Base-by-base conservation (phyloP, 2,329 filamentous ascomycete genomes). In the Colletotrichum caudatum region DNA sequence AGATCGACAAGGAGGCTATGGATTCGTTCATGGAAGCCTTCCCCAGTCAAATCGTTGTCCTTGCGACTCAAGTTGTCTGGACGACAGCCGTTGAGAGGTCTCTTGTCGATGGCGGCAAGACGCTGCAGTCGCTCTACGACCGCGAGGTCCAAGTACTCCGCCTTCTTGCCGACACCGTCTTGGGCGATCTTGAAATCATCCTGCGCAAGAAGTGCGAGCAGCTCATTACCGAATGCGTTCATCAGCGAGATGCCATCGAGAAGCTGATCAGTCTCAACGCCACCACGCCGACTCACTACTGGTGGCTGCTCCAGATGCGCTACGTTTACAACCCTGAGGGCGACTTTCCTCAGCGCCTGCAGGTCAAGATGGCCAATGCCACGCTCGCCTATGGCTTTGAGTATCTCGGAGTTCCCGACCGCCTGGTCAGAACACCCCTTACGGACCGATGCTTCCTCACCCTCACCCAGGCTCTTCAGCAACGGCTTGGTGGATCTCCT, bases 391-490 rank as follows among this genome's bases (percentile, higher is more conserved):
- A 99, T 79, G 96, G 96, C 59, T 99, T 98, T 77, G 96, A 99
- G 81, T 99, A 99, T 78, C 88, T 99, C 33, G 96, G 96, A 79
- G 95, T 99, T 63, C 93, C 96, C 5, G 96, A 99, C 78, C 92
- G 97, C 69, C 92, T 99, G 73, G 97, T 99, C 72, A 91, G 96
- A 75, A 99, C 96, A 20, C 97, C 97, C 64, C 89, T 99, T 73
- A 99, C 96, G 0, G 97, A 99, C 81, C 93, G 97, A 74, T 99
- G 96, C 83, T 99, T 99, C 89, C 89, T 98, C 73, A 99, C 97
- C 7, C 91, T 99, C 68, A 98, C 95, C 3, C 96, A 99, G 83
- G 96, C 95, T 14, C 87, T 99, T 59, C 97, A 94, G 80, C 96
- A 99, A 81, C 91, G 94, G 77, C 90, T 99, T 50, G 96, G 96